Base-by-base conservation (phyloP, 176 grass and related monocot genomes). In the Eragrostis nindensis region DNA sequence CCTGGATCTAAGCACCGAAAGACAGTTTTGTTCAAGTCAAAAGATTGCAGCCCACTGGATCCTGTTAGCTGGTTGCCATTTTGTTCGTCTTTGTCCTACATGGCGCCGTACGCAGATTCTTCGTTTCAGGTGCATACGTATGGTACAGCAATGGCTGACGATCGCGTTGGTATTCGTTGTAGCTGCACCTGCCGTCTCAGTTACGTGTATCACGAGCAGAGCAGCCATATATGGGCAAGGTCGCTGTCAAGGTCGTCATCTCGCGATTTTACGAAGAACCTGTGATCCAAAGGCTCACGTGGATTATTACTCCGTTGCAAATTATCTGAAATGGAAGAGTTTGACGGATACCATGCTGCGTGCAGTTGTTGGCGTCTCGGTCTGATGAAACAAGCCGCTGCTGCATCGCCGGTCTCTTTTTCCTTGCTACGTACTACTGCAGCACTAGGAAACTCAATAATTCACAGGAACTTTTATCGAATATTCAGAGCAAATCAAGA, bases 111-210 rank as follows among this genome's bases (percentile, higher is more conserved):
- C 7, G n/a, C n/a, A n/a, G n/a, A n/a, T n/a, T n/a, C n/a, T n/a
- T n/a, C 16, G 8, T 16, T 46, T 10, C 42, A 1, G 40, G 16
- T 41, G 73, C 53, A 30, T 76, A 66, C 83, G 83, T 85, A 73
- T 73, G 75, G 13, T 10, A 79, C 83, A 79, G 67, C 83, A 65
- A 65, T 17, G 68, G 2, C 29, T 65, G 75, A 85, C 75, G 83
- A 29, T 61, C n/a, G 55, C 29, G 41, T 10, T 1, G 56, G 26
- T 1, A 15, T 25, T 56, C 25, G 43, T 12, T 55, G 19, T 24
- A n/a, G 1, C 22, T 30, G 16, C 30, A 60, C 26, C 44, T 9
- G 15, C 9, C 19, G 11, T 47, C 8, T 50, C 80, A 25, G 27
- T 53, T 29, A 11, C 11, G 49, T 52, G 24, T 27, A 38, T 41